Evolutionary conservation across 768 basidiomycete genomes (phyloP).

Genomic region (Pleurotus salmoneostramineus): DNA sequence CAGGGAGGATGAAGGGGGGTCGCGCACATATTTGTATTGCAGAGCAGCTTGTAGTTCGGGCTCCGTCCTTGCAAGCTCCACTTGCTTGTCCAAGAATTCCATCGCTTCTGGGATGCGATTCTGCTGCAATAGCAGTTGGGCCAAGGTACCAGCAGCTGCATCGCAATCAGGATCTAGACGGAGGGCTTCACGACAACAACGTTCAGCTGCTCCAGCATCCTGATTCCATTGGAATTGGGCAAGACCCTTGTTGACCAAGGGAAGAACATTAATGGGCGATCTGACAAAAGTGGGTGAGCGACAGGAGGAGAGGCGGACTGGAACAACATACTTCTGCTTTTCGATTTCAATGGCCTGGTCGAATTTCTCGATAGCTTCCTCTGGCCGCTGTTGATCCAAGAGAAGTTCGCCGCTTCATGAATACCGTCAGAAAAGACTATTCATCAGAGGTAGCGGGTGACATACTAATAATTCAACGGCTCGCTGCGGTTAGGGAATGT

Average conservation of each 20-base stretch:
- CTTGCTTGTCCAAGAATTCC: constrained; percentile 80
- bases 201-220: constrained; percentile 78
- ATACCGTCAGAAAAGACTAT: neutral
- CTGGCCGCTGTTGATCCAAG: constrained; percentile 85
- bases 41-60: constrained; percentile 77
- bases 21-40: constrained; percentile 73
- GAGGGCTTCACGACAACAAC: constrained; percentile 85
- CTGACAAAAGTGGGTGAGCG: constrained; percentile 12
- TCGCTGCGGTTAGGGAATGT: constrained; percentile 86
- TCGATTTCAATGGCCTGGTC: constrained; percentile 90
- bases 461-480: constrained; percentile 93
- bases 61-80: constrained; percentile 85
- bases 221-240: constrained; percentile 95
- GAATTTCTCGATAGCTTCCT: constrained; percentile 89
- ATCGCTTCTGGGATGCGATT: constrained; percentile 84
- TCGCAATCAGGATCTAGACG: constrained; percentile 91
- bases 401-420: constrained; percentile 81
- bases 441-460: constrained; percentile 10
- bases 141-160: constrained; percentile 92
- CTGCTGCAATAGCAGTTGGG: constrained; percentile 90
- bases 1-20: constrained; percentile 1
- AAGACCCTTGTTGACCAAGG: constrained; percentile 97
- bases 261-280: constrained; percentile 72
- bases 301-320: constrained; percentile 1
- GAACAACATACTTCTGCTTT: constrained; percentile 53